These are phyloP conservation scores for Sisymbrium altissimum DNA, from an alignment of 345 rosid species.

Conservation along the genomic window DNA sequence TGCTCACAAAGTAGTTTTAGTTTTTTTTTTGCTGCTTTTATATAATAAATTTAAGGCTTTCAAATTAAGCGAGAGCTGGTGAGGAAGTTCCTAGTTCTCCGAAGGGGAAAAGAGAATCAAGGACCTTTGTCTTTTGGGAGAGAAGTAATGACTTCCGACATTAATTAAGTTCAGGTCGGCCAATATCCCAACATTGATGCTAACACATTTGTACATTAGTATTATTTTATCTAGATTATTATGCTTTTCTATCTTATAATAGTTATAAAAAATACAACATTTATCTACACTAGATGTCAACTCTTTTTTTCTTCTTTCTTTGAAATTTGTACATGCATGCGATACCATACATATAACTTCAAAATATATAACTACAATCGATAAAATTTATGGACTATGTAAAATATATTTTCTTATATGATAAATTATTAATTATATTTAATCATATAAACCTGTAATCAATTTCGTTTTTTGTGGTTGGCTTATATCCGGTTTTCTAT, in stretches of 20 bases:
- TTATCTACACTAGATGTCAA: neutral
- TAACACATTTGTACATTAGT: conserved; percentile 31
- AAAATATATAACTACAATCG: neutral
- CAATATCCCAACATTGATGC: conserved; percentile 56
- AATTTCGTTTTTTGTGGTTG: neutral
- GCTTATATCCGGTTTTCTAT: neutral
- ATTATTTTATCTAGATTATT: neutral
- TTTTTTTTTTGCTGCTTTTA: too few species aligned
- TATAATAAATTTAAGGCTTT: conserved; percentile 9
- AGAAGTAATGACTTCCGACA: conserved; percentile 44
- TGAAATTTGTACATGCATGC: neutral
- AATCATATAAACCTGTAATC: neutral
- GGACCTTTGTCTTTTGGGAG: conserved; percentile 14
- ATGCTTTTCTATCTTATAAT: neutral
- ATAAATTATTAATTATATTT: neutral
- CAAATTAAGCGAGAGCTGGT: conserved; percentile 1
- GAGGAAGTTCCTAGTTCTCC: neutral
- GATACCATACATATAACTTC: neutral
- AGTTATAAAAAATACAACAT: neutral
- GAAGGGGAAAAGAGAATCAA: neutral
- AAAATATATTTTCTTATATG: neutral
- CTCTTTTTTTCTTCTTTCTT: neutral
- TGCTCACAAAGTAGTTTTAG: neutral
- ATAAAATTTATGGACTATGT: neutral
- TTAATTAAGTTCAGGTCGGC: conserved; percentile 55